Conservation (phyloP, 1,284 basidiomycete species). For the Puccinia horiana region DNA sequence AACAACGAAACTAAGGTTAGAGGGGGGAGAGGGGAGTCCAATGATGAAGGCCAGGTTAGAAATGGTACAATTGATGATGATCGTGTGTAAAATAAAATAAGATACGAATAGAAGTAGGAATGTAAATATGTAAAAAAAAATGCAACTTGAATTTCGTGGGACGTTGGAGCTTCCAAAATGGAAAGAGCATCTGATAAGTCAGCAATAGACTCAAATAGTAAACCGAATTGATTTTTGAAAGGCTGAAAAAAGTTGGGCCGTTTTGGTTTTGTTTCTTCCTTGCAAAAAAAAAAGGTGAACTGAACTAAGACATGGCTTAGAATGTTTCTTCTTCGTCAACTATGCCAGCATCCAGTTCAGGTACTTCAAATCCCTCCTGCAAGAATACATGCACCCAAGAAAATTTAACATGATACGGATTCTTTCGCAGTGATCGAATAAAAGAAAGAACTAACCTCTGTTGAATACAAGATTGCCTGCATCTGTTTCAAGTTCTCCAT, state of each 20-base stretch:
- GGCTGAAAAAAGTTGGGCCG: neutral
- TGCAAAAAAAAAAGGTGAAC: neutral
- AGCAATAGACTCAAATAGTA: neutral
- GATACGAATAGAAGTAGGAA: neutral
- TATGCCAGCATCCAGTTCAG: slow-evolving; percentile 32
- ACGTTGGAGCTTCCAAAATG: neutral
- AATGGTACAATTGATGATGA: neutral
- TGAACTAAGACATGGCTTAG: neutral
- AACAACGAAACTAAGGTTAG: too few relatives aligned
- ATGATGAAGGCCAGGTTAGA: neutral
- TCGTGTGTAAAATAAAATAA: neutral
- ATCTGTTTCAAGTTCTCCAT: slow-evolving; percentile 75
- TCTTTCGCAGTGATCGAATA: neutral
- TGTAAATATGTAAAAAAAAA: neutral
- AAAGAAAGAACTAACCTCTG: slow-evolving; percentile 70
- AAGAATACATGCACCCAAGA: neutral
- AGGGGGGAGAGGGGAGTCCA: too few relatives aligned
- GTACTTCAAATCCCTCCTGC: slow-evolving; percentile 47
- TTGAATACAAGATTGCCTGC: slow-evolving; percentile 90
- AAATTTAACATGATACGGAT: neutral
- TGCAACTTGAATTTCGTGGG: neutral
- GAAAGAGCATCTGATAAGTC: neutral
- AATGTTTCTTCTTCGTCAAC: slow-evolving; percentile 49
- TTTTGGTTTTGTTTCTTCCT: neutral
- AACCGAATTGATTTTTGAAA: neutral